Evolutionary conservation across 2,329 filamentous ascomycete species (phyloP), one percentile per base, ranked within the genome.

Genomic region (Blastomyces gilchristii): DNA sequence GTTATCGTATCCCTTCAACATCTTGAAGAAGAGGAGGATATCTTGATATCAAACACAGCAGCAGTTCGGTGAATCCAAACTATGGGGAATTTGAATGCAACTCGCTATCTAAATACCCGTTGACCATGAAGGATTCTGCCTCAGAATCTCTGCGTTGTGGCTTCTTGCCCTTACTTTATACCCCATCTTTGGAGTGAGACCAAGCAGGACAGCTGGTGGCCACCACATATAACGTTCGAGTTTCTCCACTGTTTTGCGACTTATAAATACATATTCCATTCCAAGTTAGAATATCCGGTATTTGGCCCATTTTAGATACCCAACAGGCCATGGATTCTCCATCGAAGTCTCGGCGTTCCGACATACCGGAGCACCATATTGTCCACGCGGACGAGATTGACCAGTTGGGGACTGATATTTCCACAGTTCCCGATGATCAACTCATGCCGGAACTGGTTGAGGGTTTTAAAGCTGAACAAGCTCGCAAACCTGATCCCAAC

Each of bases 371-470:
- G 45, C 74, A 77, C 52, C 74, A 77, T 58, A 75, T 81, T 61
- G 77, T 81, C 49, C 79, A 76, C 65, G 79, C 79, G 16, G 79
- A 81, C 69, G 79, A 81, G 66, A 73, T 81, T 31, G 79, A 81
- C 63, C 76, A 79, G 65, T 75, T 75, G 11, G 78, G 79, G 52
- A 76, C 77, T 34, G 77, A 79, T 64, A 80, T 81, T 50, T 74
- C 73, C 3, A 71, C 78, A 28, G 71, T 78, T n/a, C 72, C 77
- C 28, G 76, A 78, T 63, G 76, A 77, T 52, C 74, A 77, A 65
- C 69, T 78, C 62, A 72, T 78, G 73, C 74, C 76, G 60, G 72
- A 76, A 62, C 71, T 78, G 25, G 72, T 71, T 3, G 73, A 77
- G 63, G 72, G 71, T 37, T 67, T 78, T 54, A 71, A 73, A 49